These are phyloP conservation scores for Lachnellula arida DNA, from an alignment of 2,329 filamentous ascomycete species.

Conservation along the genomic window DNA sequence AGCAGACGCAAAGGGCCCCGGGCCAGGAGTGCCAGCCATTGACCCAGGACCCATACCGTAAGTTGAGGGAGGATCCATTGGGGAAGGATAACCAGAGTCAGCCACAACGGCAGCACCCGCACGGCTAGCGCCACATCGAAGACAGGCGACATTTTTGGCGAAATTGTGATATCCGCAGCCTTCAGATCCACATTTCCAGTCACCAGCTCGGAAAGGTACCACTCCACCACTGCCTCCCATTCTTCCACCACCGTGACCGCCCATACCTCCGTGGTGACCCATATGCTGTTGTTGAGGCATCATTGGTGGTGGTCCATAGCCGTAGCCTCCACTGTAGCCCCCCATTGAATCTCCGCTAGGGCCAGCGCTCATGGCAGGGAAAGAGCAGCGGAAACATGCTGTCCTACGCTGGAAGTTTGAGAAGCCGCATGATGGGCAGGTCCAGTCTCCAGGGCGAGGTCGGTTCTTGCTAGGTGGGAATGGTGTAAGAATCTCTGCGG, in stretches of 20 bases:
- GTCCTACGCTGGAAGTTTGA: slow-evolving; percentile 99
- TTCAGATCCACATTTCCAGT: slow-evolving; percentile 98
- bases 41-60: slow-evolving; percentile 83
- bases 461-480: slow-evolving; percentile 99
- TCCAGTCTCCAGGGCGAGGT: slow-evolving; percentile 96
- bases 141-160: slow-evolving; percentile 97
- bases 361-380: slow-evolving; percentile 84
- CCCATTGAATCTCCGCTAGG: slow-evolving; percentile 67
- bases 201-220: slow-evolving; percentile 95
- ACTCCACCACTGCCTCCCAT: slow-evolving; percentile 79
- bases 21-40: slow-evolving; percentile 79
- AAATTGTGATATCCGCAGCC: slow-evolving; percentile 99
- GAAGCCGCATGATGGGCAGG: slow-evolving; percentile 96
- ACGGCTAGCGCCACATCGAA: slow-evolving; percentile 91
- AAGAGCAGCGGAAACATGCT: slow-evolving; percentile 97
- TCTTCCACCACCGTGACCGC: slow-evolving; percentile 56
- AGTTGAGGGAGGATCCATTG: slow-evolving; percentile 79
- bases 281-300: slow-evolving; percentile 75
- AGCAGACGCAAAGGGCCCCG: slow-evolving; percentile 68
- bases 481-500: slow-evolving; percentile 90
- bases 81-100: slow-evolving; percentile 84
- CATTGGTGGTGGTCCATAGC: slow-evolving; percentile 71
- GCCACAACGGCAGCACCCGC: slow-evolving; percentile 91
- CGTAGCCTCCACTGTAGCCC: slow-evolving; percentile 57
- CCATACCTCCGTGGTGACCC: slow-evolving; percentile 51